Percentiles rank a stretch among this genome's conserved stretches.
Evolutionary conservation across 768 basidiomycete genomes (phyloP).

Genomic region (Pholiota conissans): DNA sequence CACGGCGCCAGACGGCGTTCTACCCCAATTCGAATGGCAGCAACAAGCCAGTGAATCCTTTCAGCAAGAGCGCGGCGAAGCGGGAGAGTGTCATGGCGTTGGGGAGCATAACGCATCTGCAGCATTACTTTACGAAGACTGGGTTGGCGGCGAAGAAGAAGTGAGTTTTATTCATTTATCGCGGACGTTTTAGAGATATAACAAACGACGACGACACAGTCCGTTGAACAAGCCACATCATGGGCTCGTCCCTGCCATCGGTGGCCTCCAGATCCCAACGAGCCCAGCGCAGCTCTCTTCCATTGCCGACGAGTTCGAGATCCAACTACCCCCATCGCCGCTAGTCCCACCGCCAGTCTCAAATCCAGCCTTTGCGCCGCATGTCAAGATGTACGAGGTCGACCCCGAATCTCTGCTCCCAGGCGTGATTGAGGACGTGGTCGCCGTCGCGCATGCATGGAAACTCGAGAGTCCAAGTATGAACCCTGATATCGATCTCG

Average conservation of each 20-base stretch:
- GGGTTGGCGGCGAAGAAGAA: slow-evolving; percentile 72
- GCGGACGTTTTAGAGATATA: not conserved
- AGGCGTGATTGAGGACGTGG: slow-evolving; percentile 74
- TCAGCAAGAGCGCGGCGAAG: slow-evolving; percentile 89
- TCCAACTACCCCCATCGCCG: slow-evolving; percentile 75
- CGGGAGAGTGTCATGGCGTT: slow-evolving; percentile 91
- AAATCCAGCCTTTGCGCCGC: slow-evolving; percentile 47
- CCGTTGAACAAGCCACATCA: slow-evolving; percentile 50
- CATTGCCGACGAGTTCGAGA: slow-evolving; percentile 40
- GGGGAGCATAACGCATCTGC: slow-evolving; percentile 95
- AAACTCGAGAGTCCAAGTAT: slow-evolving; percentile 28
- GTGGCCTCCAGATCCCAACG: slow-evolving; percentile 50
- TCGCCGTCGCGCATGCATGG: slow-evolving; percentile 66
- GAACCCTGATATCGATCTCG: slow-evolving; percentile 11
- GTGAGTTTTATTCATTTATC: slow-evolving; percentile 42
- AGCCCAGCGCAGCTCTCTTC: slow-evolving; percentile 29
- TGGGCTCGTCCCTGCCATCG: slow-evolving; percentile 77
- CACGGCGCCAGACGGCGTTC: slow-evolving; percentile 71
- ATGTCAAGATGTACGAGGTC: slow-evolving; percentile 66
- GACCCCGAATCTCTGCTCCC: slow-evolving; percentile 80
- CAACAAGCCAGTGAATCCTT: slow-evolving; percentile 80
- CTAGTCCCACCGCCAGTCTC: slow-evolving; percentile 42
- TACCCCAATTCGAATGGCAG: slow-evolving; percentile 72
- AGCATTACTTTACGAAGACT: slow-evolving; percentile 92
- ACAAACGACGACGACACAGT: slow-evolving; percentile 21